Evolutionary conservation across 1,139 yeast genomes (phyloP), one percentile per base, ranked within the genome.

Genomic region (Suhomyces atakaporum): DNA sequence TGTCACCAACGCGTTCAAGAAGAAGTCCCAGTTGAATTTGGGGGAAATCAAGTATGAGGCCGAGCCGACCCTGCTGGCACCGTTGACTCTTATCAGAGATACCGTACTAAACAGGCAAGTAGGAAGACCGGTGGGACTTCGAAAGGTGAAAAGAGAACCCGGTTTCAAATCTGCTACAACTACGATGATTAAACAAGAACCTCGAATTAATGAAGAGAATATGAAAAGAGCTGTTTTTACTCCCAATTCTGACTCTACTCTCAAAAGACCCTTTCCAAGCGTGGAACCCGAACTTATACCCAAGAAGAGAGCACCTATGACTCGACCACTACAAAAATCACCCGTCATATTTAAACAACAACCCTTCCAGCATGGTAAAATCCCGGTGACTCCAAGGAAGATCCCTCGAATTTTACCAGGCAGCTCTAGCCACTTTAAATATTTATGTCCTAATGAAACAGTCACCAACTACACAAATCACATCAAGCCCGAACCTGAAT

Each of bases 361-460:
- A 14, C 11, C n/a, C n/a, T n/a, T n/a, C n/a, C n/a, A n/a, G n/a
- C n/a, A n/a, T 6, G 16, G 5, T 26, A 26, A 14, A 4, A 16
- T 5, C 13, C n/a, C 10, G 6, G 15, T 7, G 12, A 3, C n/a
- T 7, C 25, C 33, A 18, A 33, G 19, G 7, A 23, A 2, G 13
- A 9, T 27, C 8, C 39, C 42, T 16, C 31, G 51, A 11, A 39
- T 47, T 12, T 44, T 41, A 4, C 47, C 46, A 1, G 31, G 36
- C 9, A 36, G 44, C n/a, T 42, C 47, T 5, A 39, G 22, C 9
- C 40, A 39, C 30, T 45, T 43, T 27, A 33, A 23, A 16, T 31
- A 31, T 28, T 20, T 39, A 11, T 8, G 23, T 25, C 16, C 5
- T 9, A 24, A 24, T n/a, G 6, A 22, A 5, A n/a, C 6, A 22